Evolutionary conservation across 2,329 filamentous ascomycete genomes (phyloP).

Genomic region (Cladosporium oxysporum): DNA sequence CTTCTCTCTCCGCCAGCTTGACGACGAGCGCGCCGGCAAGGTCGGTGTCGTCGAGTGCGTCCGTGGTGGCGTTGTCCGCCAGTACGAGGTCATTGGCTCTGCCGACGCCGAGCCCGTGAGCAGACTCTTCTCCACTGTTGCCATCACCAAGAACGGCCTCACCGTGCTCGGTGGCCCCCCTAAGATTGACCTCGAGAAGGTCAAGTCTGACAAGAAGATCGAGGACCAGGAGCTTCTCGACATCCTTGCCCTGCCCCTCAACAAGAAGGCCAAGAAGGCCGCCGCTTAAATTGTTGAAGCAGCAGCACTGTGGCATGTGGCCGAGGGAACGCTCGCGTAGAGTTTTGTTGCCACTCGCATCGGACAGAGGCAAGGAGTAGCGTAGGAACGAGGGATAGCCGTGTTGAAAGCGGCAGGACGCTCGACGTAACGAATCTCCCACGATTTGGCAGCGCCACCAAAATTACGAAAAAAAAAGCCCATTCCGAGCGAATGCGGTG

Average conservation of each 20-base stretch:
- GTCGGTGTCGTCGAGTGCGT: slow-evolving; percentile 96
- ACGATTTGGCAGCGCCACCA: slow-evolving; percentile 20
- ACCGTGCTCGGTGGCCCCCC: slow-evolving; percentile 80
- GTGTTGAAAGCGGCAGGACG: slow-evolving; percentile 58
- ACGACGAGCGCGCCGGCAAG: slow-evolving; percentile 94
- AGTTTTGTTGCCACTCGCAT: neutral
- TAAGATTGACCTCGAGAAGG: slow-evolving; percentile 73
- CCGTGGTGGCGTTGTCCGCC: slow-evolving; percentile 84
- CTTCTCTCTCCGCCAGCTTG: slow-evolving; percentile 94
- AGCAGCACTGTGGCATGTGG: neutral
- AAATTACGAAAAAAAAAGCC: slow-evolving; percentile 11
- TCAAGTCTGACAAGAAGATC: slow-evolving; percentile 97
- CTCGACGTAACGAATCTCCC: slow-evolving; percentile 19
- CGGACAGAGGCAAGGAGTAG: slow-evolving; percentile 70
- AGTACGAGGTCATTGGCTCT: slow-evolving; percentile 95
- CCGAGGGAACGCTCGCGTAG: neutral
- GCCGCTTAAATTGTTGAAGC: slow-evolving; percentile 11
- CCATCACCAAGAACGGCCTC: slow-evolving; percentile 96
- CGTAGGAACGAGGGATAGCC: slow-evolving; percentile 84
- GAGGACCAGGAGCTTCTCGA: slow-evolving; percentile 92
- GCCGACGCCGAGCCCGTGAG: slow-evolving; percentile 85
- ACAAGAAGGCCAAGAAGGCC: slow-evolving; percentile 43
- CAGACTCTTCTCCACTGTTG: slow-evolving; percentile 85
- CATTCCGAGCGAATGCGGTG: slow-evolving; percentile 15
- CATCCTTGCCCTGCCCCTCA: slow-evolving; percentile 85